Percentiles rank a stretch among this genome's conserved stretches.
Conservation (phyloP, 495 filamentous ascomycete genomes). For the Cercophora scortea region DNA sequence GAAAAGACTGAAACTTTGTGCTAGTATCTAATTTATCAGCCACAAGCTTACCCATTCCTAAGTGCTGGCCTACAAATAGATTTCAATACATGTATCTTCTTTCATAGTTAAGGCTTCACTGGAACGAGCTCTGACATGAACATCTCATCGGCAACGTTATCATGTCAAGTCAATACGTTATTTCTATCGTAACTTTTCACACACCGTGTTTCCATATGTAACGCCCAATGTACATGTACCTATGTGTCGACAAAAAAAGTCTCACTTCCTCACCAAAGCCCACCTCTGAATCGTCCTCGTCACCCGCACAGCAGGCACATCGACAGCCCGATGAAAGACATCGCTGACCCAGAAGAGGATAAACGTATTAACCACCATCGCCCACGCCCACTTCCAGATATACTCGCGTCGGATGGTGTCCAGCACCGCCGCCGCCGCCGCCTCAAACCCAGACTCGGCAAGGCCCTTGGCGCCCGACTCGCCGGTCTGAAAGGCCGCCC, state of each 20-base stretch:
- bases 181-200: too few relatives aligned
- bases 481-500: background rate
- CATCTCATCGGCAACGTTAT: too few relatives aligned
- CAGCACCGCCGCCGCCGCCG: background rate
- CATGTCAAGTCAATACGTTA: too few relatives aligned
- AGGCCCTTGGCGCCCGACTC: background rate
- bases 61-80: too few relatives aligned
- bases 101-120: too few relatives aligned
- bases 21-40: too few relatives aligned
- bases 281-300: background rate
- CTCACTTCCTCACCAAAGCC: background rate
- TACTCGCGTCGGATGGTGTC: background rate
- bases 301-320: background rate
- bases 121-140: too few relatives aligned
- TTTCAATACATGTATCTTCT: too few relatives aligned
- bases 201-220: too few relatives aligned
- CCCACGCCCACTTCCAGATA: background rate
- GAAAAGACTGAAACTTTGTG: background rate
- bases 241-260: too few relatives aligned
- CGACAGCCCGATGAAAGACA: background rate
- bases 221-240: too few relatives aligned
- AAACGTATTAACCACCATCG: background rate
- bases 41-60: too few relatives aligned
- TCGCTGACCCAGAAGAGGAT: slow-evolving; percentile 4
- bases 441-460: background rate